Evolutionary conservation across 495 filamentous ascomycete species (phyloP).

Genomic region (Parathielavia appendiculata): DNA sequence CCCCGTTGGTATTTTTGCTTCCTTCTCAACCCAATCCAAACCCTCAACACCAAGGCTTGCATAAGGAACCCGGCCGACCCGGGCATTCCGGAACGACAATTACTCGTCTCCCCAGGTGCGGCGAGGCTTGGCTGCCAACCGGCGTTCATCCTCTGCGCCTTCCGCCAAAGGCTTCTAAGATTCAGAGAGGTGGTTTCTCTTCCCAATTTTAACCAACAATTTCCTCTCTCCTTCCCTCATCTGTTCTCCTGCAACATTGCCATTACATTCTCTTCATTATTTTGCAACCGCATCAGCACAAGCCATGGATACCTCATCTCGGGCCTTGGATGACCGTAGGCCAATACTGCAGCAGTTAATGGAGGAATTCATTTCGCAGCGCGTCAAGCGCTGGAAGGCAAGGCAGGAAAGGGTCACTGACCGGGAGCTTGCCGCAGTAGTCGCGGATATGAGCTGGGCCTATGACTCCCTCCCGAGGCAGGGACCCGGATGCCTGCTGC

Average conservation of each 20-base stretch:
- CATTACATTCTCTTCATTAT: not conserved
- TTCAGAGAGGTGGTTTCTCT: not conserved
- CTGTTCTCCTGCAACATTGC: not conserved
- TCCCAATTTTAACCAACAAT: not conserved
- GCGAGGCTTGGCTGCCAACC: not conserved
- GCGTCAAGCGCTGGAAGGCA: constrained; percentile 15
- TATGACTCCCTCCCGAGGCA: not conserved
- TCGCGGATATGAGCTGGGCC: constrained; percentile 2
- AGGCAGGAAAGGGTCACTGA: constrained; percentile 3
- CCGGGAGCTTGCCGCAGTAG: not conserved
- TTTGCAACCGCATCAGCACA: not conserved
- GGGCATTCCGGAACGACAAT: not conserved
- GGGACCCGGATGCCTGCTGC: constrained; percentile 5
- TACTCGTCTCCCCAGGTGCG: not conserved
- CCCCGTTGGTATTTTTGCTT: no score
- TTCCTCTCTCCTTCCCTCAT: not conserved
- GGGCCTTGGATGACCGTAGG: not conserved
- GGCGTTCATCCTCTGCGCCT: constrained; percentile 6
- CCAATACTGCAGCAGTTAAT: constrained; percentile 7
- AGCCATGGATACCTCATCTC: not conserved
- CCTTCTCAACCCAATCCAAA: not conserved
- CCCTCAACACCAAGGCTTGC: not conserved
- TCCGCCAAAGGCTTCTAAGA: not conserved
- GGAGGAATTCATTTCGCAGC: constrained; percentile 18
- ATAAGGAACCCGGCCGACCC: not conserved